A percentile compares a stretch with the other conserved stretches of the same genome.
phyloP scores from a whole-genome alignment of 176 grass and related monocot species.

The Themeda triandra region DNA sequence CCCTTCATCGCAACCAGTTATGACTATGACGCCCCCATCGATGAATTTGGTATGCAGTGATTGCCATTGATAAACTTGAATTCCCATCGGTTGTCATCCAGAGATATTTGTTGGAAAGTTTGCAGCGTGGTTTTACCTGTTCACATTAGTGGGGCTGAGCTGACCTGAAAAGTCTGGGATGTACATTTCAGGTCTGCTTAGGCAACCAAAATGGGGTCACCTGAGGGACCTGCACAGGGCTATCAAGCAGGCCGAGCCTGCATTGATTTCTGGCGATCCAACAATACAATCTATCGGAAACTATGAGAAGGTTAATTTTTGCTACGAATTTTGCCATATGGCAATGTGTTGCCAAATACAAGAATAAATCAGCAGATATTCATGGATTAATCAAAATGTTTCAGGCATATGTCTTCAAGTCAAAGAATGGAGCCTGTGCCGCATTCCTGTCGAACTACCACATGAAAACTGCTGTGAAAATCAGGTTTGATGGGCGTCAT shows the following conservation, averaged over 20 bases:
- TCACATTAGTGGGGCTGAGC: not conserved
- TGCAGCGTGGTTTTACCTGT: not conserved
- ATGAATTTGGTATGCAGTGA: conserved; percentile 76
- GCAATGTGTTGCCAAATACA: not conserved
- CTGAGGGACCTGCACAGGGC: conserved; percentile 89
- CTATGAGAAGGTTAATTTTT: conserved; percentile 64
- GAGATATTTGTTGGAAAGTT: not conserved
- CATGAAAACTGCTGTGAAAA: conserved; percentile 36
- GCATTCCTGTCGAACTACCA: conserved; percentile 89
- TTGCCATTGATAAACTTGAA: conserved; percentile 23
- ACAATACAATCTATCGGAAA: conserved; percentile 53
- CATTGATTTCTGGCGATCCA: conserved; percentile 57
- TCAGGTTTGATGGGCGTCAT: conserved; percentile 57
- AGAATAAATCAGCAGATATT: not conserved
- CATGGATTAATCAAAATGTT: not conserved
- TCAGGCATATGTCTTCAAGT: conserved; percentile 81
- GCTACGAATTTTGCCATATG: not conserved
- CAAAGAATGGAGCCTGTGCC: conserved; percentile 58
- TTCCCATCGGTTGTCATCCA: not conserved
- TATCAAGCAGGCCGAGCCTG: conserved; percentile 77
- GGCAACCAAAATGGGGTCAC: conserved; percentile 96
- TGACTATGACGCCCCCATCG: conserved; percentile 90
- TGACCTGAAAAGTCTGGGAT: not conserved
- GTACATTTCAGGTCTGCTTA: conserved; percentile 55
- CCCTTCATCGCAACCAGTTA: conserved; percentile 94